These are phyloP conservation scores for Malus hybrid DNA, from an alignment of 331 rosid genomes.

Conservation along the genomic window DNA sequence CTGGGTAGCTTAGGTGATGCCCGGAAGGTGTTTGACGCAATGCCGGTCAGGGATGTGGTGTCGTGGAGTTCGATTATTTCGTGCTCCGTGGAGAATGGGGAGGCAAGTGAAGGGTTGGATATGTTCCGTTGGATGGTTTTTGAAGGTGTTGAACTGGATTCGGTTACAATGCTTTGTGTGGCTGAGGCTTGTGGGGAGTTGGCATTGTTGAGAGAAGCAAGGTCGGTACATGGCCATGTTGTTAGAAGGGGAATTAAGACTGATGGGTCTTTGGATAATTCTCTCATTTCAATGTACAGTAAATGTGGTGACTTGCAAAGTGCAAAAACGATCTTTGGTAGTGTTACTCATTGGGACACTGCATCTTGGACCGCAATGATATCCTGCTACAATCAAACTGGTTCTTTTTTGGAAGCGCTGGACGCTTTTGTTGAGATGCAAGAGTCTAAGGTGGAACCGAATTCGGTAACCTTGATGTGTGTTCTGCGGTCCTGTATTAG, in stretches of 20 bases:
- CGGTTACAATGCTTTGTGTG: conserved; percentile 46
- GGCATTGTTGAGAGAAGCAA: conserved; percentile 42
- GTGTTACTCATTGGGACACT: conserved; percentile 22
- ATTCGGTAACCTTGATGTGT: conserved; percentile 53
- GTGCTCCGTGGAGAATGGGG: conserved; percentile 57
- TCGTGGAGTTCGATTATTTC: conserved; percentile 66
- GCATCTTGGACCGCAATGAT: conserved; percentile 76
- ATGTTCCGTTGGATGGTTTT: conserved; percentile 53
- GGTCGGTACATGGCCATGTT: conserved; percentile 63
- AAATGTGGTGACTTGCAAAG: conserved; percentile 50
- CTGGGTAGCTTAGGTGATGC: conserved; percentile 44
- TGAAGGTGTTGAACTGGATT: conserved; percentile 52
- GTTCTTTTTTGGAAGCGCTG: conserved; percentile 41
- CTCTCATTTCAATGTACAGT: conserved; percentile 61
- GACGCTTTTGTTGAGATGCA: conserved; percentile 41
- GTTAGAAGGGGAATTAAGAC: conserved; percentile 36
- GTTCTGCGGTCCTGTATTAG: conserved; percentile 57
- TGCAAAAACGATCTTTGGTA: conserved; percentile 38
- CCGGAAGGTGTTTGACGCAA: conserved; percentile 57
- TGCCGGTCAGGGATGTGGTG: conserved; percentile 61
- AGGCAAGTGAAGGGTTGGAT: conserved; percentile 46
- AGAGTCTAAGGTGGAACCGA: conserved; percentile 43
- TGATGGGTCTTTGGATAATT: conserved; percentile 40
- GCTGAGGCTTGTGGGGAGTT: conserved; percentile 74
- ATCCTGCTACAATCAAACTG: conserved; percentile 55